Conservation (phyloP, 257 asterid genomes). For the Striga asiatica region DNA sequence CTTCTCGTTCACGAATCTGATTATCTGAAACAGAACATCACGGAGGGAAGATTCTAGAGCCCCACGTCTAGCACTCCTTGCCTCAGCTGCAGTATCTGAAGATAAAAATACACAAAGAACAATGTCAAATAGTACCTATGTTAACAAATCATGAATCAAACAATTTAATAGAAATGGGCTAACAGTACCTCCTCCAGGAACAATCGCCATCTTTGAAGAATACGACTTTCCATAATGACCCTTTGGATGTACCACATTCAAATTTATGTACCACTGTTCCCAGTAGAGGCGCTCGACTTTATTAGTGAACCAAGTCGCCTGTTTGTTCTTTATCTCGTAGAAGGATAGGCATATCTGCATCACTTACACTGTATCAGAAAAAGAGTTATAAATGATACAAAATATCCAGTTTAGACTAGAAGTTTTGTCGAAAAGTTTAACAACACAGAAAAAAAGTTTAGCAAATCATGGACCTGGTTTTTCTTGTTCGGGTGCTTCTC, state of each 20-base stretch:
- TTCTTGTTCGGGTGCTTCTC: conserved; percentile 92
- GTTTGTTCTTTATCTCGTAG: conserved; percentile 82
- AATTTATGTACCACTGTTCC: conserved; percentile 90
- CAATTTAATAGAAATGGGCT: background rate
- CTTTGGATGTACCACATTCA: conserved; percentile 66
- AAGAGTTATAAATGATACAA: background rate
- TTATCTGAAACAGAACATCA: conserved; percentile 84
- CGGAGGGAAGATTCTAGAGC: conserved; percentile 70
- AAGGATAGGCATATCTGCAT: conserved; percentile 81
- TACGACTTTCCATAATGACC: conserved; percentile 56
- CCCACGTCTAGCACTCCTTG: conserved; percentile 61
- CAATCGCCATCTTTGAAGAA: conserved; percentile 54
- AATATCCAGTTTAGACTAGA: no score
- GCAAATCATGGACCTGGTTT: conserved; percentile 58
- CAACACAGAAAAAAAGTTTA: background rate
- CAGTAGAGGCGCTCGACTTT: conserved; percentile 84
- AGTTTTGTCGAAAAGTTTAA: background rate
- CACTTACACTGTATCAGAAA: conserved; percentile 7
- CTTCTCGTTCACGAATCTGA: conserved; percentile 84
- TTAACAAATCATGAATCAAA: background rate
- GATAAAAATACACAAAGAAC: conserved; percentile 8
- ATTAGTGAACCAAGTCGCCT: conserved; percentile 81
- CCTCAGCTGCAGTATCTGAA: conserved; percentile 52
- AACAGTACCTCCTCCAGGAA: conserved; percentile 83
- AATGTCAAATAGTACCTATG: background rate